Percentiles rank a stretch among this genome's conserved stretches.
phyloP scores from a whole-genome alignment of 2,329 filamentous ascomycete species.

The Pyrenophora seminiperda region DNA sequence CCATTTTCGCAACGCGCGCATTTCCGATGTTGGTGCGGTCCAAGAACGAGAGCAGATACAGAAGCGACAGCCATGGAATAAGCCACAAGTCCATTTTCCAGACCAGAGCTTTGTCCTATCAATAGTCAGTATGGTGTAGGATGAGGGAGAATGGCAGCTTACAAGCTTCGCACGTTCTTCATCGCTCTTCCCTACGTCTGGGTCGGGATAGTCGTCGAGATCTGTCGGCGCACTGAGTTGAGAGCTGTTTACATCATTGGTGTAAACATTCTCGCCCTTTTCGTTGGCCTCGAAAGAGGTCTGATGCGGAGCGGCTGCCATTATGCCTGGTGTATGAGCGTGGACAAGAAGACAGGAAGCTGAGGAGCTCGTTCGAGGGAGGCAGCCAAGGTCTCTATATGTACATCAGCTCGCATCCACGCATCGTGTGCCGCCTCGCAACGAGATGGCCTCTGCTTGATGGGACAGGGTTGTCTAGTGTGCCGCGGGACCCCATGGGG shows the following conservation, averaged over 20 bases:
- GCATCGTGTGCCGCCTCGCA: constrained; percentile 14
- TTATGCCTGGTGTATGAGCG: constrained; percentile 22
- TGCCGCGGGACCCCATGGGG: constrained; percentile 42
- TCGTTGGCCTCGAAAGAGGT: constrained; percentile 24
- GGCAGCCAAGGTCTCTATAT: constrained; percentile 37
- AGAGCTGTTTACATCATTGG: constrained; percentile 37
- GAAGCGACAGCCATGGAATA: constrained; percentile 49
- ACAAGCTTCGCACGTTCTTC: constrained; percentile 44
- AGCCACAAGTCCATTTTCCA: constrained; percentile 51
- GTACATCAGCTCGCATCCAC: constrained; percentile 28
- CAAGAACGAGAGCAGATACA: constrained; percentile 51
- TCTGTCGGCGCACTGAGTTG: constrained; percentile 31
- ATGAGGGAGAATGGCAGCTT: constrained; percentile 8
- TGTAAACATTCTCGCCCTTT: constrained; percentile 30
- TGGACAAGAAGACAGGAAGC: constrained; percentile 23
- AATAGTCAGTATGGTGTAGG: constrained; percentile 18
- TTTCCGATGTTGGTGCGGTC: constrained; percentile 53
- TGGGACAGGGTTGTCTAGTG: constrained; percentile 27
- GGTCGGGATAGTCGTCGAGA: constrained; percentile 43
- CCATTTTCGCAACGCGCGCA: constrained; percentile 48
- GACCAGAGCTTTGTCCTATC: constrained; percentile 45
- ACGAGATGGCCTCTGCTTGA: constrained; percentile 14
- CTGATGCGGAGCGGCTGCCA: constrained; percentile 41
- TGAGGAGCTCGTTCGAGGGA: constrained; percentile 20
- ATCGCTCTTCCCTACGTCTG: constrained; percentile 42